Evolutionary conservation across 2,329 filamentous ascomycete genomes (phyloP).

Genomic region (Neofusicoccum sp.): DNA sequence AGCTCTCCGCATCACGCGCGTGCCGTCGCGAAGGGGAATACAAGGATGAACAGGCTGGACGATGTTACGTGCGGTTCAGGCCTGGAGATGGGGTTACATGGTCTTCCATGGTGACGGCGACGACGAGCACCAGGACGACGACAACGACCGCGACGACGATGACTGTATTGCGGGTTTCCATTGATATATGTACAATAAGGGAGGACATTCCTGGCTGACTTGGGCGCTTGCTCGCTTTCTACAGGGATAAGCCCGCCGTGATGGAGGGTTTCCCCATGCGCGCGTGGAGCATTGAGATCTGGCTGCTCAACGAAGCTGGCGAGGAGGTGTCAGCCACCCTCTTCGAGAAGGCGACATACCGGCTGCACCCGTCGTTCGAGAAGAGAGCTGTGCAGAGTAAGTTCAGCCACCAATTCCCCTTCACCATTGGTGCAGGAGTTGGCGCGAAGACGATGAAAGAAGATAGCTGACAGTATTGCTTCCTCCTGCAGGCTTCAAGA

Average conservation of each 20-base stretch:
- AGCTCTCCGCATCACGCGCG: too few species aligned
- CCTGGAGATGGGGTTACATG: too few species aligned
- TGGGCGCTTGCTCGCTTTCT: background rate
- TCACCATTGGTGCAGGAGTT: background rate
- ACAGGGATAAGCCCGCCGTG: conserved; percentile 75
- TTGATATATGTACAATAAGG: too few species aligned
- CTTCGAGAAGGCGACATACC: conserved; percentile 92
- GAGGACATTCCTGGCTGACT: background rate
- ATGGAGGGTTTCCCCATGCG: conserved; percentile 91
- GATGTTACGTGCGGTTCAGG: too few species aligned
- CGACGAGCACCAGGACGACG: background rate
- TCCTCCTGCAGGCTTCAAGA: conserved; percentile 66
- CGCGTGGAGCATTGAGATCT: conserved; percentile 86
- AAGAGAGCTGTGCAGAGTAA: conserved; percentile 77
- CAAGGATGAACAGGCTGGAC: too few species aligned
- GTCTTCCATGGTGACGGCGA: background rate
- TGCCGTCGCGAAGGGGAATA: too few species aligned
- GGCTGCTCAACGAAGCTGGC: conserved; percentile 80
- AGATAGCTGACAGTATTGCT: background rate
- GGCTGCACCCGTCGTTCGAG: conserved; percentile 90
- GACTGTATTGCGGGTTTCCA: too few species aligned
- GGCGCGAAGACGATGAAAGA: too few species aligned
- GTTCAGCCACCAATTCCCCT: conserved; percentile 37
- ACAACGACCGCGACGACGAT: background rate
- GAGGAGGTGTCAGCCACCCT: conserved; percentile 80